Conservation (phyloP, 495 filamentous ascomycete genomes). For the Hyaloscypha hepaticicola region DNA sequence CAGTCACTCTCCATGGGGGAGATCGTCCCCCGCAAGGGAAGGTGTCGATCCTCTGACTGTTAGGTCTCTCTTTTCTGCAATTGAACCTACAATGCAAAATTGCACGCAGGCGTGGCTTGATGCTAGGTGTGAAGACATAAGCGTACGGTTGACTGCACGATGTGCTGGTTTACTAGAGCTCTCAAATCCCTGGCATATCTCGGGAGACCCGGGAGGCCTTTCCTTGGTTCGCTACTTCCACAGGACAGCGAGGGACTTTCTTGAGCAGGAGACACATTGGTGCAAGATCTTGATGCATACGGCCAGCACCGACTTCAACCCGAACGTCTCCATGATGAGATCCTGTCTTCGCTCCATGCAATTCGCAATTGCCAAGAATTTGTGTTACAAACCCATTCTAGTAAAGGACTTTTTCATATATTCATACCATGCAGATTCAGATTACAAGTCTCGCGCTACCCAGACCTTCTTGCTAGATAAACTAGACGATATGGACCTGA, state of each 20-base stretch:
- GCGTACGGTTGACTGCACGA: slow-evolving; percentile 6
- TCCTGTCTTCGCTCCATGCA: not conserved
- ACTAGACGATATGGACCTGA: too few relatives aligned
- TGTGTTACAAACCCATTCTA: not conserved
- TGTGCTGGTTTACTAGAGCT: slow-evolving; percentile 23
- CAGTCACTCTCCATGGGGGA: not conserved
- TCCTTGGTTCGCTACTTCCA: slow-evolving; percentile 10
- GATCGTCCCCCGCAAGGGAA: too few relatives aligned
- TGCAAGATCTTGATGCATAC: not conserved
- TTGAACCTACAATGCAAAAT: not conserved
- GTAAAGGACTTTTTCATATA: not conserved
- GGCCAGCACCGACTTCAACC: slow-evolving; percentile 4
- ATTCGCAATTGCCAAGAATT: too few relatives aligned
- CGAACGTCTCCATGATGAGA: slow-evolving; percentile 13
- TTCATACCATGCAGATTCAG: not conserved
- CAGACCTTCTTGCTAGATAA: not conserved
- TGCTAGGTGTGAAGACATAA: not conserved
- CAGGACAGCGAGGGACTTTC: slow-evolving; percentile 20
- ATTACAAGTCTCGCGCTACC: not conserved
- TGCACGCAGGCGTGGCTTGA: not conserved
- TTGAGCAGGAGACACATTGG: not conserved
- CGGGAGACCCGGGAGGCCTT: not conserved
- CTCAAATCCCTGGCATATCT: not conserved
- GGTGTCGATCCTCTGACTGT: not conserved
- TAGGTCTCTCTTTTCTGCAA: slow-evolving; percentile 8